Evolutionary conservation across 2,329 filamentous ascomycete species (phyloP), one percentile per base, ranked within the genome.

Genomic region (Fusarium austroafricanum): DNA sequence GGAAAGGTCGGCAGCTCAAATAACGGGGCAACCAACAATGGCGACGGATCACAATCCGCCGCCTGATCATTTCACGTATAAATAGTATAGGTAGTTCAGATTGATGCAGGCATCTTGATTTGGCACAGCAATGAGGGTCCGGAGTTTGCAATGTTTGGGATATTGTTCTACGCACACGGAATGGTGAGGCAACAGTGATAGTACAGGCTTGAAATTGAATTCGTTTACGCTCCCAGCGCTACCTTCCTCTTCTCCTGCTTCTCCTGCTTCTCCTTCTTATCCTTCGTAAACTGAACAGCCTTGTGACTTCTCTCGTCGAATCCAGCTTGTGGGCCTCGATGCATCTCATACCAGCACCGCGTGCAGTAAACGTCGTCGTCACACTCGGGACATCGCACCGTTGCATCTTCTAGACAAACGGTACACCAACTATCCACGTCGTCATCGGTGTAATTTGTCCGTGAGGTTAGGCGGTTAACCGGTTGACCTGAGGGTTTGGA

Each of bases 291-390:
- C 65, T 85, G 85, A 49, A 91, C 86, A 67, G 90, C 91, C 68
- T 83, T 84, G 73, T 97, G 93, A 1, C 82, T 84, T 59, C 86
- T 82, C 76, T 94, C 91, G 60, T 94, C 92, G 46, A 86, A 89
- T 2, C 88, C 89, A 0, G 91, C 92, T 43, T 83, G 82, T 1
- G 89, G 88, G 0, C 91, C 90, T 33, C 87, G 81, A 73, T 96
- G 93, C 77, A 93, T 93, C 74, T 95, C 92, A 61, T 84, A 86
- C 93, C 93, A 97, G 81, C 93, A 96, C 17, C 86, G 82, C 21
- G 84, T 82, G 76, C 93, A 97, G 75, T 95, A 96, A 39, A 93
- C 81, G 67, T 94, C 89, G 28, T 80, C 79, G 35, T 89, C 88
- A 72, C 93, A 97, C 5, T 90, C 92, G 1, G 89, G 75, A 75